phyloP scores from a whole-genome alignment of 2,329 filamentous ascomycete species.

The Lachnellula suecica region DNA sequence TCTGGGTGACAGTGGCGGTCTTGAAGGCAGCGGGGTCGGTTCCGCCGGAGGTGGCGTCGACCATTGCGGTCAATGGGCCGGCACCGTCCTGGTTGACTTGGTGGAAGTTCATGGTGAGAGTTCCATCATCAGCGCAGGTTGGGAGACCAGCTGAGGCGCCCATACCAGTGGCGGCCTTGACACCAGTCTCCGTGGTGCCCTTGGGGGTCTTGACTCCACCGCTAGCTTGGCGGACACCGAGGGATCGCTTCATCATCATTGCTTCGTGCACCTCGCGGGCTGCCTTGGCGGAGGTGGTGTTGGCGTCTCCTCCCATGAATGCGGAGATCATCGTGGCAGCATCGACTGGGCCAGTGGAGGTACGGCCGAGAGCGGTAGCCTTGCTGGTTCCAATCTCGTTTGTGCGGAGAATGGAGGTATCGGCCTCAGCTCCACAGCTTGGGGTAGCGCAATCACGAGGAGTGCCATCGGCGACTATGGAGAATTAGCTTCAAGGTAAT shows the following conservation, averaged over 20 bases:
- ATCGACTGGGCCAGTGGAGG: slow-evolving; percentile 58
- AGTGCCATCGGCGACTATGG: slow-evolving; percentile 59
- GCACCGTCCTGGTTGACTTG: slow-evolving; percentile 73
- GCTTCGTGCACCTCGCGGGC: slow-evolving; percentile 75
- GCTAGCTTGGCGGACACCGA: slow-evolving; percentile 31
- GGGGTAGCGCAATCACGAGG: slow-evolving; percentile 65
- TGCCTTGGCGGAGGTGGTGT: slow-evolving; percentile 41
- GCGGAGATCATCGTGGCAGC: slow-evolving; percentile 54
- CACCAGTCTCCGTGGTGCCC: slow-evolving; percentile 49
- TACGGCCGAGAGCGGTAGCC: slow-evolving; percentile 63
- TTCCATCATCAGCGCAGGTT: slow-evolving; percentile 59
- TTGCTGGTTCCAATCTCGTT: slow-evolving; percentile 54
- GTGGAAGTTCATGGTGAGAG: slow-evolving; percentile 63
- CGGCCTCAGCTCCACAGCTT: slow-evolving; percentile 62
- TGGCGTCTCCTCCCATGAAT: slow-evolving; percentile 56
- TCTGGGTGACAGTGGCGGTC: slow-evolving; percentile 54
- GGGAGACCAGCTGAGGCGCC: slow-evolving; percentile 54
- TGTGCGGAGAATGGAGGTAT: slow-evolving; percentile 68
- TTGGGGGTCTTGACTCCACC: slow-evolving; percentile 46
- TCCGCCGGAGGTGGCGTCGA: slow-evolving; percentile 64
- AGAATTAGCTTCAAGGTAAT: slow-evolving; percentile 19
- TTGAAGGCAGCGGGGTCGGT: slow-evolving; percentile 60
- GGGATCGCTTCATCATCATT: slow-evolving; percentile 47
- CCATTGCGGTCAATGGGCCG: slow-evolving; percentile 58
- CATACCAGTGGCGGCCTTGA: slow-evolving; percentile 52